Base-by-base conservation (phyloP, 202 grass and related monocot species). In the Setaria viridis region DNA sequence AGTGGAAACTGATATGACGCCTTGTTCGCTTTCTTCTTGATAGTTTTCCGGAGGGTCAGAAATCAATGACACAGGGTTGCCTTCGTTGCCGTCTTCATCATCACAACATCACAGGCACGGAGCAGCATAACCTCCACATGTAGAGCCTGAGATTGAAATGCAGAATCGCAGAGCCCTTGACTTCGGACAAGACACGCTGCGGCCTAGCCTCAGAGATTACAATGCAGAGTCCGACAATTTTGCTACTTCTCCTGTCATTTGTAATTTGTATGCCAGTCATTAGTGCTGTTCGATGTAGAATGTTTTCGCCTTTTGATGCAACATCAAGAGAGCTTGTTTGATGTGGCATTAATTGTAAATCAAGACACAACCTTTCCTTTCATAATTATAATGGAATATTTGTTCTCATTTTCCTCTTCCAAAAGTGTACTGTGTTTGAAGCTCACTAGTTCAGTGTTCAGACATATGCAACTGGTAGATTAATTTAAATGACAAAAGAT, bases 61-160 rank as follows among this genome's bases (percentile, higher is more conserved):
- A 74, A 49, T 41, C 63, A 82, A 4, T 53, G 72, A 41, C 42
- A 30, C 8, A 12, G 45, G 30, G 1, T 58, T 73, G 4, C 16
- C 46, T 73, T 73, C 67, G 42, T 72, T 6, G 11, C 74, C 7
- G 0, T 74, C n/a, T 70, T 86, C 85, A 65, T 67, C 85, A 19
- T 85, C 46, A 25, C 25, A 65, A 64, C n/a, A 49, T 32, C 4
- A 39, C 57, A 7, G 49, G 11, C 69, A 51, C 3, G 3, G n/a
- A 0, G 25, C 25, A 6, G 20, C 81, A 41, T 60, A 64, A n/a
- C 56, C 32, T 43, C n/a, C 4, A 71, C 25, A 42, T 54, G 45
- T 20, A 80, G 76, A 20, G 11, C 20, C 35, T 21, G 15, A 72
- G 25, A 73, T 53, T 72, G 67, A 73, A 66, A 55, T 56, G 34